These are phyloP conservation scores for Yamadazyma olivae DNA, from an alignment of 805 yeast species.

Conservation along the genomic window DNA sequence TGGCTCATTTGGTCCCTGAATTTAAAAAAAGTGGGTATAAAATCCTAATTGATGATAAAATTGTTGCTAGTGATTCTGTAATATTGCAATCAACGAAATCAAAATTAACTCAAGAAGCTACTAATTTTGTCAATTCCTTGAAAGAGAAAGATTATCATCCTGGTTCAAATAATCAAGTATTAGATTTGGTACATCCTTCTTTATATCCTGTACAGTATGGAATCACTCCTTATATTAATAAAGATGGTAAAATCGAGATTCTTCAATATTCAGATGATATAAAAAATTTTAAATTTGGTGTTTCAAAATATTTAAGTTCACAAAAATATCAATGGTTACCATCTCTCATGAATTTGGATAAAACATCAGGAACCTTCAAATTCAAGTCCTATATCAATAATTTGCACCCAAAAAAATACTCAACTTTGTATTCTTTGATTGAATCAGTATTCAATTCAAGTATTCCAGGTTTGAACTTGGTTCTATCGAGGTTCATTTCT, in stretches of 20 bases:
- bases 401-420: constrained; percentile 28
- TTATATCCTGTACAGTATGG: constrained; percentile 34
- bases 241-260: not conserved
- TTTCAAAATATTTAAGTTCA: constrained; percentile 15
- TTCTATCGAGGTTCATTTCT: constrained; percentile 17
- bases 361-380: constrained; percentile 11
- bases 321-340: constrained; percentile 39
- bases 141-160: constrained; percentile 35
- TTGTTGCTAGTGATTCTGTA: constrained; percentile 16
- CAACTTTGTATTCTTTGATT: constrained; percentile 26
- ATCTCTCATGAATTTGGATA: constrained; percentile 11
- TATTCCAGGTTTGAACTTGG: constrained; percentile 30
- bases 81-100: constrained; percentile 11
- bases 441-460: constrained; percentile 25
- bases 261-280: constrained; percentile 9
- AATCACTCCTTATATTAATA: constrained; percentile 16
- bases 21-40: constrained; percentile 9
- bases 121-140: constrained; percentile 14
- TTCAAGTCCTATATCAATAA: constrained; percentile 39
- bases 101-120: constrained; percentile 10
- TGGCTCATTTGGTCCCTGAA: constrained; percentile 1
- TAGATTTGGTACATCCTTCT: constrained; percentile 42
- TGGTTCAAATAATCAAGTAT: constrained; percentile 30
- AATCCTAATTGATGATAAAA: constrained; percentile 19
- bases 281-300: constrained; percentile 10